Evolutionary conservation across 495 filamentous ascomycete genomes (phyloP).

Genomic region (Glutinoglossum americanum): DNA sequence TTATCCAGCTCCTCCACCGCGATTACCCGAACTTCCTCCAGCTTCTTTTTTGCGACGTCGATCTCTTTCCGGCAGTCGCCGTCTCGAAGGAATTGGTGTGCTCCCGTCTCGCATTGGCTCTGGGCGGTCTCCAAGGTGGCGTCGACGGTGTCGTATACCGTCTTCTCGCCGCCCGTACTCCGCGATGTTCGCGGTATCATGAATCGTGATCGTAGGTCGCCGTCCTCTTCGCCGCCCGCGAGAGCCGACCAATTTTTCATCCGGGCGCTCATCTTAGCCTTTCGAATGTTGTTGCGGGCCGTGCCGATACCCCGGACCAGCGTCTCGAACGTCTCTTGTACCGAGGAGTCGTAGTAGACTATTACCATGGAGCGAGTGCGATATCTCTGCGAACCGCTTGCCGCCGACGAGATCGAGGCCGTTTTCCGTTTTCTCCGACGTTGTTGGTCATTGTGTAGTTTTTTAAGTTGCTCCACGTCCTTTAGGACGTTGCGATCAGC

Average conservation of each 20-base stretch:
- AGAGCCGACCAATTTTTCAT: background rate
- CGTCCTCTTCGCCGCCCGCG: background rate
- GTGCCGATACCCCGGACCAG: slow-evolving; percentile 59
- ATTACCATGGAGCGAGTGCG: slow-evolving; percentile 61
- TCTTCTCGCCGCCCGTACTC: slow-evolving; percentile 10
- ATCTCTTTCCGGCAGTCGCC: slow-evolving; percentile 63
- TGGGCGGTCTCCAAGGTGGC: slow-evolving; percentile 59
- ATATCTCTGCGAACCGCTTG: slow-evolving; percentile 28
- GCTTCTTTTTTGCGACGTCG: slow-evolving; percentile 35
- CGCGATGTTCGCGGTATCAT: background rate
- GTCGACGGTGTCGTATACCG: slow-evolving; percentile 48
- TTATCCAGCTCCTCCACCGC: slow-evolving; percentile 31
- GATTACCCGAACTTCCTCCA: slow-evolving; percentile 34
- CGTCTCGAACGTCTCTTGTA: slow-evolving; percentile 58
- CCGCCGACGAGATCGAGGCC: slow-evolving; percentile 24
- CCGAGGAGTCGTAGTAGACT: slow-evolving; percentile 73
- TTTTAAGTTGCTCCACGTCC: slow-evolving; percentile 12
- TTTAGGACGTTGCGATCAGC: slow-evolving; percentile 33
- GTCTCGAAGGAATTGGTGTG: slow-evolving; percentile 67
- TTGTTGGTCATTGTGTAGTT: slow-evolving; percentile 20
- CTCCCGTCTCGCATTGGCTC: slow-evolving; percentile 59
- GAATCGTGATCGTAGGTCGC: background rate
- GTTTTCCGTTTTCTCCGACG: slow-evolving; percentile 30
- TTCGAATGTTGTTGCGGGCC: slow-evolving; percentile 64
- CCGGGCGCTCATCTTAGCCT: slow-evolving; percentile 30